These are phyloP conservation scores for Nevesoporus exiguus DNA, from an alignment of 768 basidiomycete species.

Conservation along the genomic window DNA sequence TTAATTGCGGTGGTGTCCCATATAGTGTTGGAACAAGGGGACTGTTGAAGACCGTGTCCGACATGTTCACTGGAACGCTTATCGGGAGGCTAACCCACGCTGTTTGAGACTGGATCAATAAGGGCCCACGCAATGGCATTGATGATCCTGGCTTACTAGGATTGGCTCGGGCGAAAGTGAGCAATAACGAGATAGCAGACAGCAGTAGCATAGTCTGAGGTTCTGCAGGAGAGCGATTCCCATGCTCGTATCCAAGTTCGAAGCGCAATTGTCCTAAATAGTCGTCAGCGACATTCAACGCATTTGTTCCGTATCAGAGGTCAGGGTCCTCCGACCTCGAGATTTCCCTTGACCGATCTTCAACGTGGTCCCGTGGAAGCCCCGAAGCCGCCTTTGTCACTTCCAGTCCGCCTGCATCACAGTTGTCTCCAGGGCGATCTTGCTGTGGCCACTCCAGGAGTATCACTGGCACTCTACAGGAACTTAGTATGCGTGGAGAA, in stretches of 20 bases:
- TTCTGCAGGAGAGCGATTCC: neutral
- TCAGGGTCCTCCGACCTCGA: neutral
- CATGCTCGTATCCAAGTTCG: no score
- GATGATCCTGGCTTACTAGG: neutral
- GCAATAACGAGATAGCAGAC: neutral
- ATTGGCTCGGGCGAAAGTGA: neutral
- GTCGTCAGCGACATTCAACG: neutral
- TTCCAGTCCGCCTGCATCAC: no score
- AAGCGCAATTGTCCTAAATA: neutral
- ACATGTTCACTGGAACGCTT: slow-evolving; percentile 9
- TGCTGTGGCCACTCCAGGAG: no score
- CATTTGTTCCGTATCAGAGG: neutral
- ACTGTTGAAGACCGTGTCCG: slow-evolving; percentile 12
- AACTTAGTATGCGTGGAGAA: no score
- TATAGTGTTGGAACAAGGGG: slow-evolving; percentile 17
- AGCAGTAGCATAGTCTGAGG: neutral
- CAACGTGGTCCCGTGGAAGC: no score
- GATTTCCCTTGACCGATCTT: neutral
- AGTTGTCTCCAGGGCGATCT: no score
- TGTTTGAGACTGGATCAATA: neutral
- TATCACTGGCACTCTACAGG: no score
- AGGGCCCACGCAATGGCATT: neutral
- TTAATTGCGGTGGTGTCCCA: slow-evolving; percentile 16
- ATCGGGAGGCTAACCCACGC: slow-evolving; percentile 19
- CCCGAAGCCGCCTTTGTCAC: no score